Evolutionary conservation across 2,329 filamentous ascomycete species (phyloP), one percentile per base, ranked within the genome.

Genomic region (Mycogone perniciosa): DNA sequence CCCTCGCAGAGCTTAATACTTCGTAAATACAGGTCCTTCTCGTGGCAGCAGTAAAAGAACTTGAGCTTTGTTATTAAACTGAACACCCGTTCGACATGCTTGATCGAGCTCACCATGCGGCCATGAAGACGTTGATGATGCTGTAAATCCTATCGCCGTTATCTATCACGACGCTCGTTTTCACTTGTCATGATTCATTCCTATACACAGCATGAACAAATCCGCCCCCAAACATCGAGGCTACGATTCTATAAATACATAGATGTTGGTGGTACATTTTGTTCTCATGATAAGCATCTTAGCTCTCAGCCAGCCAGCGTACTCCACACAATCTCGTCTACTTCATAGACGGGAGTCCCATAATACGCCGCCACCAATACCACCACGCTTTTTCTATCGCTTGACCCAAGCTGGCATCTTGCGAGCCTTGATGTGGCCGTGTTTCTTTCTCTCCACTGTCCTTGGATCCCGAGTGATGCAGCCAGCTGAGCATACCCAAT

Each of bases 371-470:
- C 43, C 40, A 29, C 26, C 39, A 26, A 40, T 39, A 29, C 27
- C 31, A 30, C 42, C 41, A 38, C 27, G 5, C 30, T 44, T 44
- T 29, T 29, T 44, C 47, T 76, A 83, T 73, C 80, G 74, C 83
- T 96, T 97, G 79, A 97, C 91, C 93, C 95, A 99, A 62, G 93
- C 81, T 54, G 92, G 92, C 83, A 87, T 95, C 84, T 99, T 99
- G 73, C 93, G 88, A 52, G 93, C 92, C 80, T 99, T 99, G 74
- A 95, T 72, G 65, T 89, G 89, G 60, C 93, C 95, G 51, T 89
- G 82, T 81, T 99, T 97, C 85, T 99, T 99, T 69, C 93, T 92
- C 75, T 99, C 93, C 60, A 99, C 95, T 64, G 79, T 84, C 74
- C 92, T 89, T 52, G 85, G 81, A 74, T 99, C 92, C 65, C 92